A percentile compares a stretch with the other conserved stretches of the same genome.
phyloP scores from a whole-genome alignment of 495 filamentous ascomycete species.

The Neurospora sp. region DNA sequence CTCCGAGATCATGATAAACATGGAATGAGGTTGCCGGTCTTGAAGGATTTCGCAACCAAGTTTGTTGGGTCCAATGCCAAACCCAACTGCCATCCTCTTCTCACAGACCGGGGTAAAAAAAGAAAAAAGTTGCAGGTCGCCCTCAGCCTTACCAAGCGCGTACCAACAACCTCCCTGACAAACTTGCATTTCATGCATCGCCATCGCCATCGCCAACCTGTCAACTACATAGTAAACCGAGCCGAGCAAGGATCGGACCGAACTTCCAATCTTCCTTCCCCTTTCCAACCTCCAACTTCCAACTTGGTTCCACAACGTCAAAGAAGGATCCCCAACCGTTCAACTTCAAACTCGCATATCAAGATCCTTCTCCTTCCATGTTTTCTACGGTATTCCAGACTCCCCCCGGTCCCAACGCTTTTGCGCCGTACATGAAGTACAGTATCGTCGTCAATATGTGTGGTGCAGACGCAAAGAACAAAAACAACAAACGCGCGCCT shows the following conservation, averaged over 20 bases:
- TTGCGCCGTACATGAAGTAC: neutral
- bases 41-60: neutral
- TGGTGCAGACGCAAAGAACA: neutral
- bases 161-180: neutral
- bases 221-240: neutral
- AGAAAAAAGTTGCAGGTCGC: neutral
- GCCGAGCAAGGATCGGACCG: neutral
- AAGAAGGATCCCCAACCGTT: neutral
- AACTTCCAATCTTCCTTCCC: neutral
- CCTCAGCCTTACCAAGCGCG: neutral
- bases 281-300: too few species aligned
- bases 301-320: neutral
- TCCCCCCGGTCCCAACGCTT: neutral
- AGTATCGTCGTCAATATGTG: neutral
- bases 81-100: neutral
- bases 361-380: neutral
- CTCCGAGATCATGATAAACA: neutral
- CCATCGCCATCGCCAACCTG: neutral
- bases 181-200: neutral
- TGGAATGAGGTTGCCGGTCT: neutral
- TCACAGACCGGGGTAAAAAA: neutral
- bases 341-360: neutral
- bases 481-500: neutral
- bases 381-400: neutral
- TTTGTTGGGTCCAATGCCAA: neutral